Evolutionary conservation across 164 flowering plant genomes (phyloP).

Genomic region (Magnolia sinica): DNA sequence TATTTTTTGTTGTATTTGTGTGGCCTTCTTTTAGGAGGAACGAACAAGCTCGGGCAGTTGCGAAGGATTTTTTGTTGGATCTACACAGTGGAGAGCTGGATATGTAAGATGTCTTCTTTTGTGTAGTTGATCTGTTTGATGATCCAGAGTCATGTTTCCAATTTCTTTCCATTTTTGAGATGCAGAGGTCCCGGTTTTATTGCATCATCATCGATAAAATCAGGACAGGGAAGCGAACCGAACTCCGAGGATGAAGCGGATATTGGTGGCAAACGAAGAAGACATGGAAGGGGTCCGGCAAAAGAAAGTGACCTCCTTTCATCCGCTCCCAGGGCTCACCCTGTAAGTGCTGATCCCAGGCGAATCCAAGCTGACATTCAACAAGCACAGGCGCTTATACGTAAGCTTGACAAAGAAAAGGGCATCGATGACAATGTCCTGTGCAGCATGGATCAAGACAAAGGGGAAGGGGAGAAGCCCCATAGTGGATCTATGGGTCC

Average conservation of each 20-base stretch:
- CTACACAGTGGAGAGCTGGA: conserved; percentile 83
- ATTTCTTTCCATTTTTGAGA: conserved; percentile 9
- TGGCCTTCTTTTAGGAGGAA: conserved; percentile 62
- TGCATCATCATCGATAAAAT: conserved; percentile 50
- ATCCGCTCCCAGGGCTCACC: conserved; percentile 88
- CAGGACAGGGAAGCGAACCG: conserved; percentile 68
- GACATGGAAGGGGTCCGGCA: conserved; percentile 55
- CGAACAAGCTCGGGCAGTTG: conserved; percentile 66
- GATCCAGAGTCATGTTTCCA: not conserved
- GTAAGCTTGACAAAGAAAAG: conserved; percentile 86
- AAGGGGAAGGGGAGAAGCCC: conserved; percentile 56
- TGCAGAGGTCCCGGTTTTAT: conserved; percentile 78
- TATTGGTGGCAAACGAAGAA: conserved; percentile 63
- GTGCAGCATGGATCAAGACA: conserved; percentile 52
- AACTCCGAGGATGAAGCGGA: conserved; percentile 86
- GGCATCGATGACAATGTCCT: conserved; percentile 81
- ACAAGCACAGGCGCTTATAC: conserved; percentile 76
- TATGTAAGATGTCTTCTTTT: conserved; percentile 49
- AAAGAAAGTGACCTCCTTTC: conserved; percentile 68
- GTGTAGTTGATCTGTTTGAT: not conserved
- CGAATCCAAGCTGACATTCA: conserved; percentile 73
- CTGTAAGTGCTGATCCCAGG: conserved; percentile 72
- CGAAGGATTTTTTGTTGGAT: conserved; percentile 80
- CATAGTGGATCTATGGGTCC: conserved; percentile 82
- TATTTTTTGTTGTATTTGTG: not conserved